These are phyloP conservation scores for Lathyrus sativus DNA, from an alignment of 306 rosid genomes.

Conservation along the genomic window DNA sequence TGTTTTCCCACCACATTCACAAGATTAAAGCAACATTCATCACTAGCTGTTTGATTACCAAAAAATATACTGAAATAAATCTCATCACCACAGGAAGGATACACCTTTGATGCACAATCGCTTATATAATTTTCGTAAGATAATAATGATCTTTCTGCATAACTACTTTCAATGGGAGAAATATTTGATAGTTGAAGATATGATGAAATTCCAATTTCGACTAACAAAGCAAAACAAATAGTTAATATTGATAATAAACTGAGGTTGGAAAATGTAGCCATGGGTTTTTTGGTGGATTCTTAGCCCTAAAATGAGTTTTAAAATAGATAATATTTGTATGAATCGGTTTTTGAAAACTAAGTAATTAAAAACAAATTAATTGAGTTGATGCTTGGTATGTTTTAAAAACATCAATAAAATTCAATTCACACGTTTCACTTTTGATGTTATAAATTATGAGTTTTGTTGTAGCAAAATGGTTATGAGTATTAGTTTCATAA, in stretches of 20 bases:
- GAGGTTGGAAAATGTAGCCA: neutral
- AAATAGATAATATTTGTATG: neutral
- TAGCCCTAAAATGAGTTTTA: neutral
- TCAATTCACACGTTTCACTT: neutral
- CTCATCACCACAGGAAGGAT: neutral
- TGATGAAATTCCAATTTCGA: neutral
- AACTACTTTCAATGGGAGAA: neutral
- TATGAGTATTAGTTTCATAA: neutral
- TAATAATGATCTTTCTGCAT: neutral
- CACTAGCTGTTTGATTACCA: neutral
- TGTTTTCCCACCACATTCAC: conserved; percentile 3
- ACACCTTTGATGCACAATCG: neutral
- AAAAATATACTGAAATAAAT: neutral
- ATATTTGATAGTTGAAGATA: neutral
- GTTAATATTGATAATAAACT: neutral
- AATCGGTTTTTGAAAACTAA: neutral
- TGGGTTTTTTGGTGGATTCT: neutral
- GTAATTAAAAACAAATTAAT: neutral
- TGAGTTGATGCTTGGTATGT: neutral
- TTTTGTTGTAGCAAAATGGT: neutral
- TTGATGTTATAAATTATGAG: neutral
- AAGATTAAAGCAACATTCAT: conserved; percentile 3
- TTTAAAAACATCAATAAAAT: neutral
- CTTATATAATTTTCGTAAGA: neutral
- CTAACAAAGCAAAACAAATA: neutral